Evolutionary conservation across 2,329 filamentous ascomycete genomes (phyloP).

Genomic region (Fusarium gaditjirri): DNA sequence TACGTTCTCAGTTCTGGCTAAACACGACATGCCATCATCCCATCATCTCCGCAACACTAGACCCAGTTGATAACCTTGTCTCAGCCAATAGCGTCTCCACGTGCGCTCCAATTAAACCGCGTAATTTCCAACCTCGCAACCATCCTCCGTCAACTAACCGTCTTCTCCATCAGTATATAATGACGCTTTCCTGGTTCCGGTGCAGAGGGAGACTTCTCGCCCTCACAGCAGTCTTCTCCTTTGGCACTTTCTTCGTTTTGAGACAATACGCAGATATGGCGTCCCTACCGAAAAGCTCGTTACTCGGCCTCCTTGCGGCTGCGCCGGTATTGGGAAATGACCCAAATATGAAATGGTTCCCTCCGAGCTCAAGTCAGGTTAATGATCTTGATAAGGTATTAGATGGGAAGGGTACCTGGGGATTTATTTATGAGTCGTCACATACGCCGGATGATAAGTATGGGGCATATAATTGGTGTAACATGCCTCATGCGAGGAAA

Average conservation of each 20-base stretch:
- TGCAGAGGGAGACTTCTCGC: constrained; percentile 4
- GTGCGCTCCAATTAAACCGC: constrained; percentile 30
- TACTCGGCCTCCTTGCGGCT: constrained; percentile 29
- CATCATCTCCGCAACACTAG: background rate
- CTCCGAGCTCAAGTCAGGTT: constrained; percentile 64
- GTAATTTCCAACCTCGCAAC: constrained; percentile 17
- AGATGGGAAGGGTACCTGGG: constrained; percentile 71
- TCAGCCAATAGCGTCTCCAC: constrained; percentile 29
- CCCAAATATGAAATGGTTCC: constrained; percentile 65
- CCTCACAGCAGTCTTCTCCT: constrained; percentile 7
- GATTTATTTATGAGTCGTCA: constrained; percentile 79
- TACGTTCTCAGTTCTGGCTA: background rate
- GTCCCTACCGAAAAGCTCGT: constrained; percentile 9
- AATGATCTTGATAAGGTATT: constrained; percentile 71
- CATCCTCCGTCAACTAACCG: background rate
- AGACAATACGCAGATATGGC: constrained; percentile 28
- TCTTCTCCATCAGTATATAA: background rate
- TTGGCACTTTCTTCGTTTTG: constrained; percentile 7
- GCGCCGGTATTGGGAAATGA: constrained; percentile 15
- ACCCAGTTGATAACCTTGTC: background rate
- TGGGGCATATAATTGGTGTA: constrained; percentile 82
- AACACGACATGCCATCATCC: background rate
- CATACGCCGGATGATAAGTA: constrained; percentile 65
- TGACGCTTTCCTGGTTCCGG: constrained; percentile 24
- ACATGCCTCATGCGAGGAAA: constrained; percentile 84